These are phyloP conservation scores for Grosmannia penicillata DNA, from an alignment of 2,329 filamentous ascomycete species.

Conservation along the genomic window DNA sequence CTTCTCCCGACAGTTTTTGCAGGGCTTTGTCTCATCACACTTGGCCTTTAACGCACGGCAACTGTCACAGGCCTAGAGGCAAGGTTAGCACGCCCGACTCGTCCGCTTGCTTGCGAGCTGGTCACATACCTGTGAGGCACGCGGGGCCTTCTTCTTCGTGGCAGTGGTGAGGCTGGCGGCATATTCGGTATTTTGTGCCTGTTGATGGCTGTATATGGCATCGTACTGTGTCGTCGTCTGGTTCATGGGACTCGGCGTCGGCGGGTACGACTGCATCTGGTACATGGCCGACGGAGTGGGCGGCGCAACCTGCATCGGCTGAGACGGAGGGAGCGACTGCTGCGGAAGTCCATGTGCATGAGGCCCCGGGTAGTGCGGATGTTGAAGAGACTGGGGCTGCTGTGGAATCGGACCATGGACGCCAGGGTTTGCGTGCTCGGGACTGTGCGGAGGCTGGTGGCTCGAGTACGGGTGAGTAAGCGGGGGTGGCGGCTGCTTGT, in stretches of 20 bases:
- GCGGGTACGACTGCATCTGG: background rate
- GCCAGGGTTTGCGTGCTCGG: too few relatives aligned
- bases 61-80: constrained; percentile 87
- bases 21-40: constrained; percentile 74
- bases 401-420: too few relatives aligned
- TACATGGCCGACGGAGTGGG: background rate
- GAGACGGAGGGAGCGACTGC: background rate
- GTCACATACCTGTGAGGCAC: constrained; percentile 58
- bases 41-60: constrained; percentile 81
- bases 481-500: too few relatives aligned
- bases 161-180: too few relatives aligned
- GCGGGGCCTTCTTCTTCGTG: constrained; percentile 47
- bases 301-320: background rate
- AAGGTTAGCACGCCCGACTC: too few relatives aligned
- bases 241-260: background rate
- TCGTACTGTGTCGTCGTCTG: background rate
- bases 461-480: too few relatives aligned
- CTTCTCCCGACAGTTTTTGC: constrained; percentile 81
- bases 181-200: too few relatives aligned
- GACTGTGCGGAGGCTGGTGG: background rate
- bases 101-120: too few relatives aligned
- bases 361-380: background rate
- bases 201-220: too few relatives aligned
- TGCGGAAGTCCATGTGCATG: constrained; percentile 1
- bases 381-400: background rate